Base-by-base conservation (phyloP, 2,329 filamentous ascomycete species). In the Alternaria gaisen region DNA sequence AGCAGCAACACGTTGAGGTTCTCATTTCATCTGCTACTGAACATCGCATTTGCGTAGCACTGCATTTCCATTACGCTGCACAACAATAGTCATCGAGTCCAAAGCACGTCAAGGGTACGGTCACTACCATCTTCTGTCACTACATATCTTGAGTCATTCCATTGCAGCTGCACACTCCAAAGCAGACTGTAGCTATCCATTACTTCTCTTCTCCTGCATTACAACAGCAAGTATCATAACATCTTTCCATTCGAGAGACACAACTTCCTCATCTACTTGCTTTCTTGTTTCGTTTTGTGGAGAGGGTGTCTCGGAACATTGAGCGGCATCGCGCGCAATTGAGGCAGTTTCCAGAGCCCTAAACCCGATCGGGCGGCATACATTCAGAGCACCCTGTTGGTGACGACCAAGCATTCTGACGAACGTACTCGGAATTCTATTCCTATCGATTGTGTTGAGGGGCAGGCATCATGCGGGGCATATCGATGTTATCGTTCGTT, bases 371-470 rank as follows among this genome's bases (percentile, higher is more conserved):
- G n/a, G 61, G 66, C 58, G 51, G 26, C 64, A 63, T 58, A 54
- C 46, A 48, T 50, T 16, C 16, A 41, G 69, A 73, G 73, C 66
- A 77, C 75, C 75, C 66, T 77, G 73, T 68, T 77, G 73, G 68
- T 34, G 43, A 59, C 47, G 43, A 26, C 53, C 60, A 57, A 54
- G 32, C 56, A 38, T 28, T 56, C 61, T 66, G 63, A 67, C 70
- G 57, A 70, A 69, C 63, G 56, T 5, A 43, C 50, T 24, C 56
- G 38, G 28, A 4, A 4, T 51, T 42, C 38, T 16, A 20, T 43
- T 48, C 58, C 53, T 53, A 55, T 60, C 59, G 52, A 61, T 63
- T 58, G 43, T 55, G 46, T 42, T 59, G 41, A 58, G 40, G 28
- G 32, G 32, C 44, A 54, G 42, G 47, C 64, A 74, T 32, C 42